These are phyloP conservation scores for Tricholoma terreum DNA, from an alignment of 768 basidiomycete species.

Conservation along the genomic window DNA sequence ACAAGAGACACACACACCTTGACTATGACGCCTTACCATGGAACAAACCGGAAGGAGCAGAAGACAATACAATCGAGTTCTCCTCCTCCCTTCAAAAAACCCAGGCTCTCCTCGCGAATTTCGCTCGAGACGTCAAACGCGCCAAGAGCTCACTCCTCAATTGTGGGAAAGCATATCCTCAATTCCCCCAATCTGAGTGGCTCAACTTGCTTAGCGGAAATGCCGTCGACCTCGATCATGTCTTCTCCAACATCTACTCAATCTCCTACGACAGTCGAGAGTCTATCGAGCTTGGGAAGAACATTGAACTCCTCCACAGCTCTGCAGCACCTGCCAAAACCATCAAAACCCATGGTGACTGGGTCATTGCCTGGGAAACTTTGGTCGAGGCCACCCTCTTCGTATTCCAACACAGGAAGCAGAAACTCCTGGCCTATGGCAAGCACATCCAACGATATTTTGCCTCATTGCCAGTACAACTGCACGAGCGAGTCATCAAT, in stretches of 20 bases:
- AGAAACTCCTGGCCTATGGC: constrained; percentile 20
- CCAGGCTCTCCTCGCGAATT: too few relatives aligned
- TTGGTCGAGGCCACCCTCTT: constrained; percentile 14
- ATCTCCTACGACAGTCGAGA: constrained; percentile 1
- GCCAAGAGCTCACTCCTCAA: too few relatives aligned
- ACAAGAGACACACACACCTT: too few relatives aligned
- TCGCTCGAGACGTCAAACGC: too few relatives aligned
- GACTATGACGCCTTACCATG: too few relatives aligned
- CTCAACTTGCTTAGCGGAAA: constrained; percentile 18
- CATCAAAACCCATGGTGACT: constrained; percentile 18
- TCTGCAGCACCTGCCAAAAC: constrained; percentile 4
- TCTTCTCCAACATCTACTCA: constrained; percentile 17
- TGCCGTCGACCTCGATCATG: constrained; percentile 23
- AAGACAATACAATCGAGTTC: too few relatives aligned
- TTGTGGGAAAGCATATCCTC: constrained; percentile 8
- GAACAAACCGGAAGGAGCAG: too few relatives aligned
- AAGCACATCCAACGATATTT: constrained; percentile 19
- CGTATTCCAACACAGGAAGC: constrained; percentile 18
- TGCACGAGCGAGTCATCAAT: constrained; percentile 21
- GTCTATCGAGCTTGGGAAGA: not conserved
- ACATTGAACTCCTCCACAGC: constrained; percentile 5
- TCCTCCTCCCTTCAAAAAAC: too few relatives aligned
- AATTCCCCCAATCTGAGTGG: constrained; percentile 26
- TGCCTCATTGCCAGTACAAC: not conserved
- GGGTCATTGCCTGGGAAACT: constrained; percentile 22